These are phyloP conservation scores for Skeletonema menzelii DNA, from an alignment of 108 stramenopile species.

Conservation along the genomic window DNA sequence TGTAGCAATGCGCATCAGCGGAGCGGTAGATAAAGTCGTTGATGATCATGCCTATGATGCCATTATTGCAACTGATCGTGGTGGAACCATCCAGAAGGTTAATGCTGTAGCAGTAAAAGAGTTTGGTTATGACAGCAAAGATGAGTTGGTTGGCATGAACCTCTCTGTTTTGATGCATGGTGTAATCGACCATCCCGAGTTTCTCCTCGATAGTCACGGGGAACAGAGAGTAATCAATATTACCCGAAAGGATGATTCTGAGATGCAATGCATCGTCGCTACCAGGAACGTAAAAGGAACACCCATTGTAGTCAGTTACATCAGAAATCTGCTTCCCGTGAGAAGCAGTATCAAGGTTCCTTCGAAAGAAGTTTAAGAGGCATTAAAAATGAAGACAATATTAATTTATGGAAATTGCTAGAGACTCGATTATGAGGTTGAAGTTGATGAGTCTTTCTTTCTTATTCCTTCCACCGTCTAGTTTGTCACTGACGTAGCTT, in stretches of 20 bases:
- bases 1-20: neutral
- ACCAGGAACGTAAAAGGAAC: constrained; percentile 6
- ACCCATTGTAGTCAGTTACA: neutral
- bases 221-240: neutral
- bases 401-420: neutral
- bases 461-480: constrained; percentile 15
- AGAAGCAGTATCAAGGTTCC: neutral
- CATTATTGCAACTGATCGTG: constrained; percentile 9
- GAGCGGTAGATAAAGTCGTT: constrained; percentile 1
- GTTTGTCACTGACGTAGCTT: constrained; percentile 6
- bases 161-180: constrained; percentile 1
- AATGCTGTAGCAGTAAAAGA: constrained; percentile 3
- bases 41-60: constrained; percentile 17
- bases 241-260: constrained; percentile 13
- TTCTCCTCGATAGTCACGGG: constrained; percentile 12
- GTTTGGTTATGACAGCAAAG: constrained; percentile 12
- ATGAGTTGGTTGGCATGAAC: constrained; percentile 3
- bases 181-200: constrained; percentile 2
- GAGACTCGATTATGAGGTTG: neutral
- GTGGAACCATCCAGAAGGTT: constrained; percentile 6
- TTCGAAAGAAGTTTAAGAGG: neutral
- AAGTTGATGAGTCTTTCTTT: constrained; percentile 15
- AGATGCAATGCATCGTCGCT: constrained; percentile 7
- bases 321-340: neutral
- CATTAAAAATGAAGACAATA: neutral